These are phyloP conservation scores for Trichoderma sp. DNA, from an alignment of 2,329 filamentous ascomycete genomes.

Conservation along the genomic window DNA sequence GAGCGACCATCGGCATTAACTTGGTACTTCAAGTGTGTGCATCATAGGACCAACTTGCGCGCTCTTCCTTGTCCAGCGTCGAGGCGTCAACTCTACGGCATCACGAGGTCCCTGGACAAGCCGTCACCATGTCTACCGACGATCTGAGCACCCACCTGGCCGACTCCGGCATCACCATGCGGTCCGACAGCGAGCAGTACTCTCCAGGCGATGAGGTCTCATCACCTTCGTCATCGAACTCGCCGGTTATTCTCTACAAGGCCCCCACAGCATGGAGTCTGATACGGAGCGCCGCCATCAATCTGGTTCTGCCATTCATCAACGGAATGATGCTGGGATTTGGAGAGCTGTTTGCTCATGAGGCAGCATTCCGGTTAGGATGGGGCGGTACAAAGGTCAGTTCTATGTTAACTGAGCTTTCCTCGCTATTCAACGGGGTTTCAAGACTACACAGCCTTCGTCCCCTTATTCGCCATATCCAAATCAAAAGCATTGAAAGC, in stretches of 20 bases:
- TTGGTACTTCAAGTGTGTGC: not conserved
- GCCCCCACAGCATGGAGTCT: slow-evolving; percentile 86
- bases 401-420: not conserved
- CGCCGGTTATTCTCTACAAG: slow-evolving; percentile 79
- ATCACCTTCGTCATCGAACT: slow-evolving; percentile 61
- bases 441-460: slow-evolving; percentile 7
- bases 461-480: not conserved
- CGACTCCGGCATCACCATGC: slow-evolving; percentile 73
- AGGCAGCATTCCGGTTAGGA: slow-evolving; percentile 87
- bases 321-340: slow-evolving; percentile 99
- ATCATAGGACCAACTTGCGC: not conserved
- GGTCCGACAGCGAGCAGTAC: slow-evolving; percentile 82
- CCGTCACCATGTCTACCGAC: slow-evolving; percentile 53
- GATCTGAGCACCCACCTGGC: slow-evolving; percentile 55
- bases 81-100: not conserved
- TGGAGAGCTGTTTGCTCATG: slow-evolving; percentile 93
- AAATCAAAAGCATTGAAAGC: not conserved
- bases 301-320: slow-evolving; percentile 90
- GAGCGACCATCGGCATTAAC: not conserved
- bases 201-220: slow-evolving; percentile 63
- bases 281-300: slow-evolving; percentile 86
- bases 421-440: not conserved
- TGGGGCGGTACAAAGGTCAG: slow-evolving; percentile 90
- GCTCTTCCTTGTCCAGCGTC: not conserved
- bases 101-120: not conserved